A percentile compares a stretch with the other conserved stretches of the same genome.
Evolutionary conservation across 1,139 yeast species (phyloP).

Genomic region (Arxiozyma slooffiae): DNA sequence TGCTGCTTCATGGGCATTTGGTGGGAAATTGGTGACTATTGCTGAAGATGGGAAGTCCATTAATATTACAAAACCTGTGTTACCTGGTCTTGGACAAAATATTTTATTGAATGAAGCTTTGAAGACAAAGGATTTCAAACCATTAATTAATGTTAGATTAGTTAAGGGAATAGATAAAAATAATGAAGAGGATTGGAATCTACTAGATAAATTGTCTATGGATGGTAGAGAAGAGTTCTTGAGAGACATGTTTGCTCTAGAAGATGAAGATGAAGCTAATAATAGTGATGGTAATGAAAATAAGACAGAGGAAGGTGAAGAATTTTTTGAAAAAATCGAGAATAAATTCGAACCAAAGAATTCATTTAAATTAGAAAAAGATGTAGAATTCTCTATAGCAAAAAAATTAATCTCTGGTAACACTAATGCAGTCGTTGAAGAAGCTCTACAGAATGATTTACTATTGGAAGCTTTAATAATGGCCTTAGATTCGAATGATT

Average conservation of each 20-base stretch:
- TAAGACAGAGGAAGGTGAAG: conserved; percentile 20
- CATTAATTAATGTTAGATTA: conserved; percentile 46
- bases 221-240: conserved; percentile 40
- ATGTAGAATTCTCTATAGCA: conserved; percentile 40
- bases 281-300: conserved; percentile 24
- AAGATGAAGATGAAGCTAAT: conserved; percentile 28
- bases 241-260: conserved; percentile 32
- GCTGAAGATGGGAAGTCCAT: conserved; percentile 38
- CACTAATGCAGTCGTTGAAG: conserved; percentile 55
- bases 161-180: conserved; percentile 35
- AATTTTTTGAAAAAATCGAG: conserved; percentile 31
- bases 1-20: conserved; percentile 77
- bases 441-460: conserved; percentile 54
- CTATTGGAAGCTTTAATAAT: conserved; percentile 74
- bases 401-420: conserved; percentile 56
- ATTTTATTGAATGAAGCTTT: conserved; percentile 47
- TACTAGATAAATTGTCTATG: conserved; percentile 48
- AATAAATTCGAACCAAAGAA: conserved; percentile 35
- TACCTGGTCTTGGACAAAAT: conserved; percentile 37
- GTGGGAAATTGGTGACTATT: conserved; percentile 72
- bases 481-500: conserved; percentile 61
- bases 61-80: conserved; percentile 40
- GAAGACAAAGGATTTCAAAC: conserved; percentile 42
- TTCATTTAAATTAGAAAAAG: conserved; percentile 32
- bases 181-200: conserved; percentile 67